A percentile compares a stretch with the other conserved stretches of the same genome.
These are phyloP conservation scores for Chlorella ohadii DNA, from an alignment of 139 green algal genomes.

Conservation along the genomic window DNA sequence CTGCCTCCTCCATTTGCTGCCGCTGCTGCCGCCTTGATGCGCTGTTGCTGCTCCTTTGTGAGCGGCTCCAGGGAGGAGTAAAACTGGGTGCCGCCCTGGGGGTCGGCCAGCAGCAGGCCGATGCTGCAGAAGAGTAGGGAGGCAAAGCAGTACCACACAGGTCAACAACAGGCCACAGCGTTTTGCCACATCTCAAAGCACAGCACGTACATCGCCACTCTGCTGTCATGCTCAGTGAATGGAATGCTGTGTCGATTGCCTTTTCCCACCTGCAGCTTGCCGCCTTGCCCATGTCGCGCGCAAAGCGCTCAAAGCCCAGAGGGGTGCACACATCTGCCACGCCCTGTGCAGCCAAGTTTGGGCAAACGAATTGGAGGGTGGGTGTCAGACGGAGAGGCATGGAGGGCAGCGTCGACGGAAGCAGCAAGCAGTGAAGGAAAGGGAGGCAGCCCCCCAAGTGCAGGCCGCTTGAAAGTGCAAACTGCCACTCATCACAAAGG, in stretches of 20 bases:
- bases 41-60: slow-evolving; percentile 15
- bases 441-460: too few species aligned
- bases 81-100: slow-evolving; percentile 20
- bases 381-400: too few species aligned
- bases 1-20: not conserved
- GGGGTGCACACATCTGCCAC: not conserved
- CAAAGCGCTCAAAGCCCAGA: not conserved
- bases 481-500: not conserved
- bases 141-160: not conserved
- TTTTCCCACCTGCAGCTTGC: not conserved
- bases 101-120: not conserved
- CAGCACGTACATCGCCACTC: too few species aligned
- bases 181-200: not conserved
- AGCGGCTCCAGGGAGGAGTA: slow-evolving; percentile 21
- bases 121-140: not conserved
- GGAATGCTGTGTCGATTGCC: too few species aligned
- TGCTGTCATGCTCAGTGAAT: too few species aligned
- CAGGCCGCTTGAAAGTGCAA: too few species aligned
- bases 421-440: too few species aligned
- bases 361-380: too few species aligned
- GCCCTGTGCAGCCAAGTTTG: too few species aligned
- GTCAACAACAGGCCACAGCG: not conserved
- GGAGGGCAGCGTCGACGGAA: too few species aligned
- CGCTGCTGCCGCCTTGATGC: slow-evolving; percentile 5
- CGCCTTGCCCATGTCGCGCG: not conserved